Evolutionary conservation across 2,329 filamentous ascomycete genomes (phyloP), one percentile per base, ranked within the genome.

Genomic region (Dactylellina cionopaga): DNA sequence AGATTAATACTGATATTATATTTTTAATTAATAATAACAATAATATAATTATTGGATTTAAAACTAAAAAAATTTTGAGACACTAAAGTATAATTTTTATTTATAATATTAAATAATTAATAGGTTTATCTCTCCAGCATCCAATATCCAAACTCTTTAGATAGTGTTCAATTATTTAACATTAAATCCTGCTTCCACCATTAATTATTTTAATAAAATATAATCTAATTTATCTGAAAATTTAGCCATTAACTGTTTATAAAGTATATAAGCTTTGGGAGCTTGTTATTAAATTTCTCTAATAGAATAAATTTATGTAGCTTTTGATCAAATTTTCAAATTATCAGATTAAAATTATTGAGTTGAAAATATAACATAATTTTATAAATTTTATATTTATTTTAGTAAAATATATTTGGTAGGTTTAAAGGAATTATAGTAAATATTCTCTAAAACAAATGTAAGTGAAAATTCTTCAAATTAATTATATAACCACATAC

Each of bases 1-100:
- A 88, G 63, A 1, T 82, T 78, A 1, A 85, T 78, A n/a, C n/a
- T n/a, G 1, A 84, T 13, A 3, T 47, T 2, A 1, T 5, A 1
- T 6, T 24, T 13, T 0, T 17, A 15, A 5, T 35, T 10, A n/a
- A 13, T 17, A 0, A 29, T 60, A 5, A 17, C 11, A 2, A 69
- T 9, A 5, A 62, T 54, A 17, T 69, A 41, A 4, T 55, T 39
- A 7, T 10, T 13, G 0, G 3, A 5, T 24, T 69, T 49, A 13
- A 69, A 55, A 4, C 55, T 19, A 1, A 1, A 5, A 1, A 69
- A 24, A 0, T 35, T 5, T 17, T 31, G 3, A 7, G 10, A 7
- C 10, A 51, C 22, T 4, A 27, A 10, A 1, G 6, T 0, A 5
- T 55, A 24, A 7, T 54, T 41, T 11, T 49, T 25, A 7, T 19